Evolutionary conservation across 768 basidiomycete species (phyloP).

Genomic region (Russula sp.): DNA sequence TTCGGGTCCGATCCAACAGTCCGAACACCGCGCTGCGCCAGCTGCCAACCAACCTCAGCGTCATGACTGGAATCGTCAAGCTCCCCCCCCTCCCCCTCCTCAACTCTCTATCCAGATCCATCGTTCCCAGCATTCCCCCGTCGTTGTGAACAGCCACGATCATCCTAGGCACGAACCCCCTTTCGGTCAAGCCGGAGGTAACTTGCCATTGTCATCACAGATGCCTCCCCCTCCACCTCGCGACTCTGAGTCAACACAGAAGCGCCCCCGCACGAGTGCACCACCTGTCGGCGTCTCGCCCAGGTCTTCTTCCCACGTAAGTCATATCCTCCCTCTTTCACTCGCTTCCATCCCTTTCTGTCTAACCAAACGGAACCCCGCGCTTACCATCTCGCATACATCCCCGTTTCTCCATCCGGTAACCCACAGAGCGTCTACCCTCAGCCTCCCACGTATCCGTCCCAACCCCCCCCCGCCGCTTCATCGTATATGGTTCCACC

Average conservation of each 20-base stretch:
- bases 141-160: constrained; percentile 26
- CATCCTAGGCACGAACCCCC: constrained; percentile 37
- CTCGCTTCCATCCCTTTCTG: constrained; percentile 7
- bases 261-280: constrained; percentile 38
- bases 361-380: constrained; percentile 1
- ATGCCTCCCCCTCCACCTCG: constrained; percentile 26
- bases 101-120: constrained; percentile 19
- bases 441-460: constrained; percentile 34
- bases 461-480: constrained; percentile 35
- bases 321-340: constrained; percentile 22
- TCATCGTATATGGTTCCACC: constrained; percentile 35
- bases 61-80: constrained; percentile 30
- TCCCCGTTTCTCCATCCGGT: constrained; percentile 33
- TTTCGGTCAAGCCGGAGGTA: constrained; percentile 35
- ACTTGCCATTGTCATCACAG: constrained; percentile 22
- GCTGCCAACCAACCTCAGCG: constrained; percentile 32
- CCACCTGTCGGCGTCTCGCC: constrained; percentile 40
- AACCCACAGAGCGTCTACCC: constrained; percentile 13
- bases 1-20: constrained; percentile 29
- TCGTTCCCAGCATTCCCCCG: constrained; percentile 24
- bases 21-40: constrained; percentile 27
- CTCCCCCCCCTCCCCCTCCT: constrained; percentile 17
- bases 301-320: constrained; percentile 46
- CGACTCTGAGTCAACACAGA: constrained; percentile 35
- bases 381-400: constrained; percentile 14